phyloP scores from a whole-genome alignment of 768 basidiomycete species.

The Rhizopogon sp. region DNA sequence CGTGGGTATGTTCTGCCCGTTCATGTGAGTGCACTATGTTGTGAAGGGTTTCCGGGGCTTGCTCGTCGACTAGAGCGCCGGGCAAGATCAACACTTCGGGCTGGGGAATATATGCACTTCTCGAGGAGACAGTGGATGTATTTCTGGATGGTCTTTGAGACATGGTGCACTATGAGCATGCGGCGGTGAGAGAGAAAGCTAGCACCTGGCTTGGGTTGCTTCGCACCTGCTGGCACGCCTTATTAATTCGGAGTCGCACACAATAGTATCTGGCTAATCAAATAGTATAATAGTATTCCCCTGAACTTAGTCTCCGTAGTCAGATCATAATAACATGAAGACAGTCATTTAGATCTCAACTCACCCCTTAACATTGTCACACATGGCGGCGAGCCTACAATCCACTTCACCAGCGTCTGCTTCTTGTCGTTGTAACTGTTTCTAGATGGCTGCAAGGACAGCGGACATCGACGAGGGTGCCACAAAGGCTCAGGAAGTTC shows the following conservation, averaged over 20 bases:
- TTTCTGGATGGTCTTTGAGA: conserved; percentile 12
- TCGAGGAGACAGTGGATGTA: conserved; percentile 15
- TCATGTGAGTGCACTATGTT: conserved; percentile 39
- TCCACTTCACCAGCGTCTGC: not conserved
- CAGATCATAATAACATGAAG: no score
- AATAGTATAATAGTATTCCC: no score
- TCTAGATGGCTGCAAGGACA: conserved; percentile 31
- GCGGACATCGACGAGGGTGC: conserved; percentile 72
- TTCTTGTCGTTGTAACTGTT: not conserved
- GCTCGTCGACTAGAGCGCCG: conserved; percentile 41
- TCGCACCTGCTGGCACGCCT: no score
- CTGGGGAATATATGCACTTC: conserved; percentile 16
- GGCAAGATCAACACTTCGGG: conserved; percentile 36
- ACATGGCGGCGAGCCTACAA: not conserved
- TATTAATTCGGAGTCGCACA: not conserved
- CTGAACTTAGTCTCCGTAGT: not conserved
- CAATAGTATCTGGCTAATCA: no score
- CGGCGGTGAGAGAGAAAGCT: not conserved
- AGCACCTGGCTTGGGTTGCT: no score
- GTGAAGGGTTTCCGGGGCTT: conserved; percentile 40
- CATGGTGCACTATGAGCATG: conserved; percentile 11
- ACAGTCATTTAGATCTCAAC: no score
- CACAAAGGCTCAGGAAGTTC: no score
- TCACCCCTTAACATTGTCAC: not conserved
- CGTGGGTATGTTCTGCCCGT: conserved; percentile 31